phyloP scores from a whole-genome alignment of 2,329 filamentous ascomycete species.

The Xylariomycetidae sp. region DNA sequence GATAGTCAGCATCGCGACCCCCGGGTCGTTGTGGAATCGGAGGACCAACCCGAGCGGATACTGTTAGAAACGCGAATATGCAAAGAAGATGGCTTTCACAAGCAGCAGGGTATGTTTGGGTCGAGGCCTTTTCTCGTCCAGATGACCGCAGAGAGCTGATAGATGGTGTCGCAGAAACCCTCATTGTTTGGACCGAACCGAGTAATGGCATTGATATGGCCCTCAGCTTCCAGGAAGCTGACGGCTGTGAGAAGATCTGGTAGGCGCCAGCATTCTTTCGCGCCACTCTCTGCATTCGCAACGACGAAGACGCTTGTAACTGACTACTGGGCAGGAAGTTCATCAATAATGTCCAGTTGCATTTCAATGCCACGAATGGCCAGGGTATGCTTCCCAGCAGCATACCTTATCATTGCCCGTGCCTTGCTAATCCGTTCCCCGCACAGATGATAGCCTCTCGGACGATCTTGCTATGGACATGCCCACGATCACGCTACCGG shows the following conservation, averaged over 20 bases:
- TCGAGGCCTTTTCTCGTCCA: constrained; percentile 1
- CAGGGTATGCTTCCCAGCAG: constrained; percentile 45
- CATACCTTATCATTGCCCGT: neutral
- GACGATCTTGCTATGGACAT: constrained; percentile 79
- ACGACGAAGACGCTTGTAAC: constrained; percentile 6
- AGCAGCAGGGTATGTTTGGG: constrained; percentile 76
- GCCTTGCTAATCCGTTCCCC: constrained; percentile 20
- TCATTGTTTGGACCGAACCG: constrained; percentile 96
- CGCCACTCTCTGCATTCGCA: neutral
- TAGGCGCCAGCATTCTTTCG: constrained; percentile 32
- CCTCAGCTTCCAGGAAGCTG: constrained; percentile 93
- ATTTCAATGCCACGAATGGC: constrained; percentile 54
- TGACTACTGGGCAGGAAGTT: constrained; percentile 64
- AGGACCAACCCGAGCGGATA: constrained; percentile 79
- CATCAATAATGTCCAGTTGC: constrained; percentile 76
- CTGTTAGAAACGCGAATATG: constrained; percentile 84
- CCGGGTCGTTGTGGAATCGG: constrained; percentile 84
- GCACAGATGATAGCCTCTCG: constrained; percentile 73
- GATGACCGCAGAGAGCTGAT: constrained; percentile 7
- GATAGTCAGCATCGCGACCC: constrained; percentile 68
- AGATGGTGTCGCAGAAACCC: constrained; percentile 59
- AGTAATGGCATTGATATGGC: constrained; percentile 88
- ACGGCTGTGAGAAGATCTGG: constrained; percentile 92
- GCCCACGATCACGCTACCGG: constrained; percentile 65
- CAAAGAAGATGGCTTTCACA: constrained; percentile 95